Evolutionary conservation across 495 filamentous ascomycete species (phyloP).

Genomic region (Staphylotrichum longicolle): DNA sequence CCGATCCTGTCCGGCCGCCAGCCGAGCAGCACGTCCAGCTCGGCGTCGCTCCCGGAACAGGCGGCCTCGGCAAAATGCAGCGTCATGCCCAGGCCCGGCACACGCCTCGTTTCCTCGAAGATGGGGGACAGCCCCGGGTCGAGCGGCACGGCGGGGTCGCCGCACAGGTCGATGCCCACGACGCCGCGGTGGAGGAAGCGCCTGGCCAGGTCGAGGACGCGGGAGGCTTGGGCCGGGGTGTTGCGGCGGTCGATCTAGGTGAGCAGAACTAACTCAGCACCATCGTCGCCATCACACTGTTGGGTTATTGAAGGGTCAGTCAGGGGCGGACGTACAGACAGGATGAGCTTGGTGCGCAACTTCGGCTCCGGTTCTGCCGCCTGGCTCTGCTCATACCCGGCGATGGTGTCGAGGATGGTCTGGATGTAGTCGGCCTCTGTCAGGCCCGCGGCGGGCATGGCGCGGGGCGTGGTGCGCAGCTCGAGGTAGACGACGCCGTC

Average conservation of each 20-base stretch:
- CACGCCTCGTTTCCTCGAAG: conserved; percentile 53
- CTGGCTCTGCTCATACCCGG: conserved; percentile 39
- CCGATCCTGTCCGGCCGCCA: conserved; percentile 71
- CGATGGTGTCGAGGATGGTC: conserved; percentile 61
- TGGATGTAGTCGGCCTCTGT: conserved; percentile 62
- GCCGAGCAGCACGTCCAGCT: conserved; percentile 60
- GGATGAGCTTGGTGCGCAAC: conserved; percentile 63
- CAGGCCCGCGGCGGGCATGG: conserved; percentile 50
- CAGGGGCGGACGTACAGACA: conserved; percentile 44
- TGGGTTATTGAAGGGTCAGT: too few species aligned
- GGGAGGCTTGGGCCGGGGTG: conserved; percentile 52
- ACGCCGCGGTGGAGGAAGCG: conserved; percentile 55
- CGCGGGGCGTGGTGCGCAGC: conserved; percentile 75
- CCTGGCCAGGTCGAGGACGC: conserved; percentile 62
- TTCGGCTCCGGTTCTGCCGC: conserved; percentile 11
- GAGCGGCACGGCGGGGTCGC: conserved; percentile 61
- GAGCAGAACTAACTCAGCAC: too few species aligned
- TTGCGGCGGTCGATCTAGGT: conserved; percentile 62
- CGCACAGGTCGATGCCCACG: conserved; percentile 79
- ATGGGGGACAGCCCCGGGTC: conserved; percentile 49
- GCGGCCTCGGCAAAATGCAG: conserved; percentile 76
- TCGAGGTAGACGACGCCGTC: conserved; percentile 81
- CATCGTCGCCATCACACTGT: too few species aligned
- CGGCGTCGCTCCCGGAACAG: conserved; percentile 49
- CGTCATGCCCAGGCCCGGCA: conserved; percentile 58